Conservation (phyloP, 768 basidiomycete species). For the Lentinula sp. region DNA sequence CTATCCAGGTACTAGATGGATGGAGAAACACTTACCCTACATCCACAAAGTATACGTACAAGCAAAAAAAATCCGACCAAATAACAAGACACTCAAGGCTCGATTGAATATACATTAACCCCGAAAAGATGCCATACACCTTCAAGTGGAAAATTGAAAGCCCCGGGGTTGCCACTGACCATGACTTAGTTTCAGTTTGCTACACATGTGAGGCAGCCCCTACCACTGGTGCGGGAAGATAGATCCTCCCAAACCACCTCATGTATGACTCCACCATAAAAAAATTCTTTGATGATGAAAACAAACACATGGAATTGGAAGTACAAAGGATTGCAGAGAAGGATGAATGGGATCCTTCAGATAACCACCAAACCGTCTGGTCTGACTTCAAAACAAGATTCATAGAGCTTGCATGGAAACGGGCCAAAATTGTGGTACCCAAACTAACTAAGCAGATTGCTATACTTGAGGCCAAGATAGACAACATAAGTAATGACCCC, state of each 20-base stretch:
- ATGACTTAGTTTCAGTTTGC: constrained; percentile 20
- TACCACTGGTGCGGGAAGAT: constrained; percentile 23
- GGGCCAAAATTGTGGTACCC: constrained; percentile 8
- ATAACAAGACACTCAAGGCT: no score
- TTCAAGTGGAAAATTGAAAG: constrained; percentile 19
- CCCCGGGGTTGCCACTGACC: constrained; percentile 22
- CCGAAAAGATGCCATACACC: no score
- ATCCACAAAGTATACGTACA: background rate
- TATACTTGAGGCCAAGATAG: background rate
- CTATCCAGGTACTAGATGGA: background rate
- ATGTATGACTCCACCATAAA: constrained; percentile 15
- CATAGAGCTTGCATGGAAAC: background rate
- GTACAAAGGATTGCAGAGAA: constrained; percentile 1
- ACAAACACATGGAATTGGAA: background rate
- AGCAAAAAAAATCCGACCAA: background rate
- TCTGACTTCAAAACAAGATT: constrained; percentile 5
- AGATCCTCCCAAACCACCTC: constrained; percentile 19
- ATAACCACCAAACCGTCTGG: constrained; percentile 7
- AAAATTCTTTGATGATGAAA: constrained; percentile 1
- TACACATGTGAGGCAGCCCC: constrained; percentile 16
- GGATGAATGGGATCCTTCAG: background rate
- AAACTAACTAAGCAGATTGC: background rate
- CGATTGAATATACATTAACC: no score
- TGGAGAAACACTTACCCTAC: background rate
- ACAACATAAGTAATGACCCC: background rate